phyloP scores from a whole-genome alignment of 2,329 filamentous ascomycete species.

The Trichophyton schoenleinii region DNA sequence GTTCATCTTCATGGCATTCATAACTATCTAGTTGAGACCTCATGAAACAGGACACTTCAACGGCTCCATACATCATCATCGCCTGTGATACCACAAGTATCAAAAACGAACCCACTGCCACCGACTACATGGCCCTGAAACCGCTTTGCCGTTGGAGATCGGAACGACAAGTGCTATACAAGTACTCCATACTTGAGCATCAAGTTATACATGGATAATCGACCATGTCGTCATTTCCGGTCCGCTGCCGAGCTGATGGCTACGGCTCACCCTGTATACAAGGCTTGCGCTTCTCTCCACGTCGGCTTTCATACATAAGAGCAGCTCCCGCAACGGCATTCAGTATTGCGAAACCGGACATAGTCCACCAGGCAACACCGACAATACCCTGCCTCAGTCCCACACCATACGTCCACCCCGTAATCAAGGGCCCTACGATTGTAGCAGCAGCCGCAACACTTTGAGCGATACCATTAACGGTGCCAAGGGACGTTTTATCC shows the following conservation, averaged over 20 bases:
- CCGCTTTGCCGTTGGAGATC: not conserved
- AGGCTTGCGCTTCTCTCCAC: not conserved
- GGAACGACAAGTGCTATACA: not conserved
- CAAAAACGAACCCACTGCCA: not conserved
- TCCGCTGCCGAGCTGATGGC: not conserved
- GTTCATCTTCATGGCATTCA: not conserved
- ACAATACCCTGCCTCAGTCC: not conserved
- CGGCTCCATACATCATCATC: not conserved
- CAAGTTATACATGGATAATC: not conserved
- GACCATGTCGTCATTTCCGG: not conserved
- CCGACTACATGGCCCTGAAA: not conserved
- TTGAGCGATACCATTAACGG: not conserved
- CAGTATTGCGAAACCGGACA: not conserved
- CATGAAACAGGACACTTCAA: not conserved
- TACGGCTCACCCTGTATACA: not conserved
- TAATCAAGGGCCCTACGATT: not conserved
- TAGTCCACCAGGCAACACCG: not conserved
- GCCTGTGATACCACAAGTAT: not conserved
- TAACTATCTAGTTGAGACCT: not conserved
- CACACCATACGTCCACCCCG: not conserved
- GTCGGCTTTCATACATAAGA: not conserved
- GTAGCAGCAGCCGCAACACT: not conserved
- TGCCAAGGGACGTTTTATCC: not conserved
- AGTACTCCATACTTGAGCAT: not conserved
- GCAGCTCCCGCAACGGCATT: not conserved